Percentiles rank a stretch among this genome's conserved stretches.
Conservation (phyloP, 495 filamentous ascomycete genomes). For the Podospora comata region DNA sequence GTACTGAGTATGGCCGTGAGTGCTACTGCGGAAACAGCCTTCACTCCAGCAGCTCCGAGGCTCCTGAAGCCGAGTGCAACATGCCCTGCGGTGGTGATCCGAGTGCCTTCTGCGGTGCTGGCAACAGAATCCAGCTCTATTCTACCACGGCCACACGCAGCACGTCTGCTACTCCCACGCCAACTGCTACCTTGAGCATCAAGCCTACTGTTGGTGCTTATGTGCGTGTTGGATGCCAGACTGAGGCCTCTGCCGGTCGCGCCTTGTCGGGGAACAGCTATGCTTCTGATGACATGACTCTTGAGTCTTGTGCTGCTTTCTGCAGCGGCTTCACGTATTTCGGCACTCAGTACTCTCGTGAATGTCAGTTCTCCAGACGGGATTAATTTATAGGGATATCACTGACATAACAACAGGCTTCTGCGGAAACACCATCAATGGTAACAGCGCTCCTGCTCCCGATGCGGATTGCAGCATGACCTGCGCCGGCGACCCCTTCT, state of each 20-base stretch:
- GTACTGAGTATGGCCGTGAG: conserved; percentile 49
- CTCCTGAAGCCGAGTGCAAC: conserved; percentile 44
- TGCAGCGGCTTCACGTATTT: conserved; percentile 42
- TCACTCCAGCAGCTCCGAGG: conserved; percentile 37
- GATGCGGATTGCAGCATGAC: conserved; percentile 40
- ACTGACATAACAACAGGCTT: conserved; percentile 26
- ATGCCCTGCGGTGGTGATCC: conserved; percentile 48
- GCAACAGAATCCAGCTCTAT: conserved; percentile 46
- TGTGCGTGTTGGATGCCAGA: conserved; percentile 44
- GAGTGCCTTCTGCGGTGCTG: conserved; percentile 44
- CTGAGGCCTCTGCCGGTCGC: conserved; percentile 35
- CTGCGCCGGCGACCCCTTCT: conserved; percentile 38
- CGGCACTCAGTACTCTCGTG: conserved; percentile 41
- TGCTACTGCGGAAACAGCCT: conserved; percentile 53
- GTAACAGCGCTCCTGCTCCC: conserved; percentile 29
- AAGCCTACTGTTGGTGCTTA: conserved; percentile 40
- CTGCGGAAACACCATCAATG: conserved; percentile 38
- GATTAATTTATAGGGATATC: background rate
- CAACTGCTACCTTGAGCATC: conserved; percentile 35
- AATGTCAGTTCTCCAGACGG: conserved; percentile 28
- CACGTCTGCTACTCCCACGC: conserved; percentile 33
- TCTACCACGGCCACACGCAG: conserved; percentile 40
- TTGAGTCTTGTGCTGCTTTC: conserved; percentile 40
- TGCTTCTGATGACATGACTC: conserved; percentile 39
- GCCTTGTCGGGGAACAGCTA: conserved; percentile 28